These are phyloP conservation scores for Ilex aquifolium DNA, from an alignment of 257 asterid species.

Conservation along the genomic window DNA sequence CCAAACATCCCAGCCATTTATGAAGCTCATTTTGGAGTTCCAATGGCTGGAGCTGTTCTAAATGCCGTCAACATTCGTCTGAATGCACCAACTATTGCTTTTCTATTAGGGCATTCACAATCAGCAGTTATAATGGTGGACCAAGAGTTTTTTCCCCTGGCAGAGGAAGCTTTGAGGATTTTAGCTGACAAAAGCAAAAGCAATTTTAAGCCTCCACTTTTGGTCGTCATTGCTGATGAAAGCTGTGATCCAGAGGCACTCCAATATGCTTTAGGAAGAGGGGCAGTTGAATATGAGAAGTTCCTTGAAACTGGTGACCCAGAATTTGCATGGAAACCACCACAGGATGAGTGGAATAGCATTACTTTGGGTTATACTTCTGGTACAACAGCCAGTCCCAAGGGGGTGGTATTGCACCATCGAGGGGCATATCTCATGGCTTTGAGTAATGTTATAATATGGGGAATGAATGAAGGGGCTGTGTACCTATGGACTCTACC, in stretches of 20 bases:
- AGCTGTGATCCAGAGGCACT: conserved; percentile 54
- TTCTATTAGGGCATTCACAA: conserved; percentile 74
- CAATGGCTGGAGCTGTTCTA: conserved; percentile 91
- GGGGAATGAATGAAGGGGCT: conserved; percentile 81
- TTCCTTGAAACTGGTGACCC: conserved; percentile 76
- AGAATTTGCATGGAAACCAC: conserved; percentile 68
- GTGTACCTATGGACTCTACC: conserved; percentile 91
- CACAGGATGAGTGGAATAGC: conserved; percentile 94
- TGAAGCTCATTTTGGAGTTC: conserved; percentile 91
- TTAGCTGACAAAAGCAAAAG: conserved; percentile 38
- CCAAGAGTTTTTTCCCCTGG: conserved; percentile 71
- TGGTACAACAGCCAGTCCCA: conserved; percentile 95
- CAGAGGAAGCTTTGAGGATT: conserved; percentile 68
- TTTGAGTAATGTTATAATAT: conserved; percentile 52
- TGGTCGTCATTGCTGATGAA: conserved; percentile 70
- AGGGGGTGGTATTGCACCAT: conserved; percentile 93
- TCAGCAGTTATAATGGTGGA: conserved; percentile 75
- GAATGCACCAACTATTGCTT: conserved; percentile 71
- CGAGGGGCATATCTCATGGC: conserved; percentile 96
- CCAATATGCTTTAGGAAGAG: conserved; percentile 60
- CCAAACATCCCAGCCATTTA: conserved; percentile 86
- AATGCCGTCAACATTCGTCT: conserved; percentile 88
- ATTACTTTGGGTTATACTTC: conserved; percentile 89
- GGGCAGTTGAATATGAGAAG: conserved; percentile 74
- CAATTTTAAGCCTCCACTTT: conserved; percentile 43